Evolutionary conservation across 2,329 filamentous ascomycete genomes (phyloP).

Genomic region (Gnomoniopsis smithogilvyi): DNA sequence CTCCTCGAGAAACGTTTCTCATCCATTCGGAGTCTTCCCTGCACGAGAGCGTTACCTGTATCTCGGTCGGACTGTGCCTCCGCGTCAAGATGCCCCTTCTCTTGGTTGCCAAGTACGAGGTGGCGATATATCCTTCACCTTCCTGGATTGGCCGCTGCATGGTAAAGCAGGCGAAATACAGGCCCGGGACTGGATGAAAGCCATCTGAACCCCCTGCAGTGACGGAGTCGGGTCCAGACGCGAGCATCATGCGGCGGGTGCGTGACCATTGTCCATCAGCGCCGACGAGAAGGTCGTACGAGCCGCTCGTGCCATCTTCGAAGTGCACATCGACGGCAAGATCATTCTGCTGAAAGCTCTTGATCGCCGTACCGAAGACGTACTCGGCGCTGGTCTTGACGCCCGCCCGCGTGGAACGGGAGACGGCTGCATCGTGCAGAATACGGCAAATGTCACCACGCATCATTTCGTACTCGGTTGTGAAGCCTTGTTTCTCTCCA

Average conservation of each 20-base stretch:
- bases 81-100: conserved; percentile 35
- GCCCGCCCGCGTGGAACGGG: conserved; percentile 10
- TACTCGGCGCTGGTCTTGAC: conserved; percentile 25
- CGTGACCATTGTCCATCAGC: conserved; percentile 51
- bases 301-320: conserved; percentile 36
- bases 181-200: conserved; percentile 18
- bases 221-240: conserved; percentile 14
- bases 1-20: neutral
- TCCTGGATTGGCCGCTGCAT: conserved; percentile 4
- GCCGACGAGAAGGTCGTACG: conserved; percentile 50
- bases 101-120: conserved; percentile 27
- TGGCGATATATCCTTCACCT: neutral
- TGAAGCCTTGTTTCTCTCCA: conserved; percentile 39
- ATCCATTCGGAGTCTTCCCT: neutral
- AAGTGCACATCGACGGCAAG: conserved; percentile 31
- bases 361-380: conserved; percentile 25
- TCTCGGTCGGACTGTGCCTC: conserved; percentile 20
- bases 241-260: conserved; percentile 40
- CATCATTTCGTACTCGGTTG: conserved; percentile 59
- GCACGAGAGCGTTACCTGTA: neutral
- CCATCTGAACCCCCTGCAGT: conserved; percentile 15
- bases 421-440: conserved; percentile 35
- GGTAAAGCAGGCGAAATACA: conserved; percentile 22
- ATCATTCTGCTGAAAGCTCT: conserved; percentile 25
- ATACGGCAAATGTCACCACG: conserved; percentile 50